These are phyloP conservation scores for Trypanosoma cruzi DNA, from an alignment of 208 protist species.

Conservation along the genomic window DNA sequence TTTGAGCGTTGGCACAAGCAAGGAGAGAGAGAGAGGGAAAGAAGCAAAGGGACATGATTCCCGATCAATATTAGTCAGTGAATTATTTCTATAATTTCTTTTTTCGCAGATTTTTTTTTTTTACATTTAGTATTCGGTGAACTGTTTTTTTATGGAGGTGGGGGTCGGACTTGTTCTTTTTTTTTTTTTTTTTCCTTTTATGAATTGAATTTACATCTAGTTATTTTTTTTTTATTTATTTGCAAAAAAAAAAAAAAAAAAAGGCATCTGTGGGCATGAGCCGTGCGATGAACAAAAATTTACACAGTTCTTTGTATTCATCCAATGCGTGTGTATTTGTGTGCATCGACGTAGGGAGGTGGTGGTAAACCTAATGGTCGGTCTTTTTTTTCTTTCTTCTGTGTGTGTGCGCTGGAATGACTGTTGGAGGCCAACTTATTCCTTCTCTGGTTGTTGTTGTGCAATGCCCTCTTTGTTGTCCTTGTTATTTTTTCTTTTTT, in stretches of 20 bases:
- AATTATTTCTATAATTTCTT: too few relatives aligned
- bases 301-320: neutral
- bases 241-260: neutral
- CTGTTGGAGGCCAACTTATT: neutral
- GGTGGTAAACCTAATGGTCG: neutral
- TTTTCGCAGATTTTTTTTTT: too few relatives aligned
- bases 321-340: neutral
- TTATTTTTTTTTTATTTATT: neutral
- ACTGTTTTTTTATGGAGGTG: slow-evolving; percentile 2
- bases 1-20: too few relatives aligned
- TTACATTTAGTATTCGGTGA: too few relatives aligned
- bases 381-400: neutral
- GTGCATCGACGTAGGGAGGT: too few relatives aligned
- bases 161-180: neutral
- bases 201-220: neutral
- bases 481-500: neutral
- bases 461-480: too few relatives aligned
- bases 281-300: neutral
- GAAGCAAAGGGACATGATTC: neutral
- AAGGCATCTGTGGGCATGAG: too few relatives aligned
- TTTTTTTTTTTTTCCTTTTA: slow-evolving; percentile 14
- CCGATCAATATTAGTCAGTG: too few relatives aligned
- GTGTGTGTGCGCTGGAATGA: neutral
- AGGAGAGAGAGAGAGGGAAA: neutral
- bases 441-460: neutral